A percentile compares a stretch with the other conserved stretches of the same genome.
Conservation (phyloP, 2,329 filamentous ascomycete species). For the Xylaria sp. region DNA sequence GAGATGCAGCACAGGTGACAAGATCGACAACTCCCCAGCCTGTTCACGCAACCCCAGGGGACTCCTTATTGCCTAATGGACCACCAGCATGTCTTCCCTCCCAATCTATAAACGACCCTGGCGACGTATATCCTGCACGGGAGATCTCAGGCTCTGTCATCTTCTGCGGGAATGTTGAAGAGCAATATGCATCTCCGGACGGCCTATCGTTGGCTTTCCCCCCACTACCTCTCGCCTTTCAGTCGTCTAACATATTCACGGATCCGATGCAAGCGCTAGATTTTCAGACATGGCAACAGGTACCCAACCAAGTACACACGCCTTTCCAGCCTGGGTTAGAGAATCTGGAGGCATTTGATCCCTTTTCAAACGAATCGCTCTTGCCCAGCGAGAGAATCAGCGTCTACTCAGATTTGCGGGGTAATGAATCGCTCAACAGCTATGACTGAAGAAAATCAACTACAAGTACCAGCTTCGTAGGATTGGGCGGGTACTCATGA, state of each 20-base stretch:
- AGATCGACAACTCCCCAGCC: neutral
- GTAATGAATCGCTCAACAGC: too few relatives aligned
- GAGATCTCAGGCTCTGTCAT: neutral
- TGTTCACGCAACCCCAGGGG: neutral
- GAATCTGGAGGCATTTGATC: slow-evolving; percentile 17
- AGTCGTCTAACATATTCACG: neutral
- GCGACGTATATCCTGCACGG: neutral
- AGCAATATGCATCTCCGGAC: slow-evolving; percentile 20
- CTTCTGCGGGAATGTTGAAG: neutral
- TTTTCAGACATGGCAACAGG: neutral
- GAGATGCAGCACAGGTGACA: slow-evolving; percentile 28
- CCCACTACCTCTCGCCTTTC: slow-evolving; percentile 25
- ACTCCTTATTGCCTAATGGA: neutral
- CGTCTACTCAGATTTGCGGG: slow-evolving; percentile 21
- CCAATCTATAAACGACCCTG: too few relatives aligned
- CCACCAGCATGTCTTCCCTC: too few relatives aligned
- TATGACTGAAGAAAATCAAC: too few relatives aligned
- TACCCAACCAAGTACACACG: neutral
- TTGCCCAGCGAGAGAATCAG: slow-evolving; percentile 26
- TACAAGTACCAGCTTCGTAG: too few relatives aligned
- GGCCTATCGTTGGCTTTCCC: slow-evolving; percentile 28
- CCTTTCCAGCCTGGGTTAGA: neutral
- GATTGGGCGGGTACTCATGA: too few relatives aligned
- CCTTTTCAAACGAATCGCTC: slow-evolving; percentile 20
- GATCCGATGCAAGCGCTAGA: neutral